phyloP scores from a whole-genome alignment of 2,329 filamentous ascomycete genomes.

The Endoconidiophora polonica region DNA sequence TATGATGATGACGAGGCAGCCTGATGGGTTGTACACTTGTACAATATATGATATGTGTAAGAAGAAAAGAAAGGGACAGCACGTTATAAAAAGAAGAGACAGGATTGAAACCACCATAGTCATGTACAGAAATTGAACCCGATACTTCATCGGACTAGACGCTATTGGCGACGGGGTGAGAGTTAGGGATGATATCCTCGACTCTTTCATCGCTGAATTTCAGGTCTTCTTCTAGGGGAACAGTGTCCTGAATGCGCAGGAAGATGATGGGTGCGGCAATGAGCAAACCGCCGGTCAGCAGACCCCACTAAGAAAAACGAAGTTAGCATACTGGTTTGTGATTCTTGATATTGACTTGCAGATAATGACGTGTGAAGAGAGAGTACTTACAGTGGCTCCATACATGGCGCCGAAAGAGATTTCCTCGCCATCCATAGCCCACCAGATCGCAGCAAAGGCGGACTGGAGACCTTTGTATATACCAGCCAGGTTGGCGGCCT shows the following conservation, averaged over 20 bases:
- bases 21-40: too few species aligned
- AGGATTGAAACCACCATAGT: too few species aligned
- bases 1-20: too few species aligned
- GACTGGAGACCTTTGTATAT: slow-evolving; percentile 79
- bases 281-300: slow-evolving; percentile 57
- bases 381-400: slow-evolving; percentile 28
- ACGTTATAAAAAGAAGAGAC: too few species aligned
- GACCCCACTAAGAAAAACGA: slow-evolving; percentile 42
- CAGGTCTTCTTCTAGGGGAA: slow-evolving; percentile 65
- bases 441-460: slow-evolving; percentile 64
- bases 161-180: not conserved
- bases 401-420: slow-evolving; percentile 57
- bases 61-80: too few species aligned
- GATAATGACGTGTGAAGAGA: not conserved
- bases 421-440: slow-evolving; percentile 47
- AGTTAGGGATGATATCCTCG: slow-evolving; percentile 40
- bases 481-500: slow-evolving; percentile 78
- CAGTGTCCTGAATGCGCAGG: slow-evolving; percentile 64
- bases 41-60: too few species aligned
- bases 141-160: too few species aligned
- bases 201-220: slow-evolving; percentile 71
- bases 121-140: too few species aligned
- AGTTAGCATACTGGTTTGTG: not conserved
- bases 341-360: slow-evolving; percentile 14
- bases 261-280: slow-evolving; percentile 67